Percentiles rank a stretch among this genome's conserved stretches.
Evolutionary conservation across 179 eudicot genomes (phyloP).

Genomic region (Patellifolia procumbens): DNA sequence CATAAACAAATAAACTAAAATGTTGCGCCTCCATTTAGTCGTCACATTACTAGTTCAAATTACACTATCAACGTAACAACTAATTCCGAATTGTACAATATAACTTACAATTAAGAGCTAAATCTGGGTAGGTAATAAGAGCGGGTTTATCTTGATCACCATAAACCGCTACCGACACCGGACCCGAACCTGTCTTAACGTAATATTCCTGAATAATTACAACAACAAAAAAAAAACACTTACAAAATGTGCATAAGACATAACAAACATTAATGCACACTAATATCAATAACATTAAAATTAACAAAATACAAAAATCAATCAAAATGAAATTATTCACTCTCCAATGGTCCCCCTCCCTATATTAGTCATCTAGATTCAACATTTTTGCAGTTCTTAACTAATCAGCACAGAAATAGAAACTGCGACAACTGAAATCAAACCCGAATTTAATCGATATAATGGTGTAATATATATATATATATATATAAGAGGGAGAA

Average conservation of each 20-base stretch:
- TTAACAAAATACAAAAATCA: too few species aligned
- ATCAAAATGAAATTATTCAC: neutral
- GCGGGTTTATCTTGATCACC: constrained; percentile 95
- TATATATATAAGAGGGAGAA: neutral
- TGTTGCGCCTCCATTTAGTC: neutral
- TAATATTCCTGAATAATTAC: constrained; percentile 59
- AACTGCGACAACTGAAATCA: too few species aligned
- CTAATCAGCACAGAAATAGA: neutral
- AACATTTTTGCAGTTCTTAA: neutral
- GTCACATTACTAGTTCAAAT: constrained; percentile 3
- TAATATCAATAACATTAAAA: neutral
- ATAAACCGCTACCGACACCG: constrained; percentile 65
- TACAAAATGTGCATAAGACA: constrained; percentile 5
- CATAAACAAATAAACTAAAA: neutral
- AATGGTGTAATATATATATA: neutral
- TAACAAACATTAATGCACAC: neutral
- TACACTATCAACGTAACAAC: neutral
- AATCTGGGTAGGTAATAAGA: constrained; percentile 86
- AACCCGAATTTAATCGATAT: too few species aligned
- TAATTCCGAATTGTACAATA: neutral
- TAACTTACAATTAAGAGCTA: constrained; percentile 75
- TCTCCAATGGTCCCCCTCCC: constrained; percentile 26
- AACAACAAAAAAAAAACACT: neutral
- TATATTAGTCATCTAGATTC: neutral
- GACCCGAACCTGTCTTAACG: constrained; percentile 66